These are phyloP conservation scores for Pyrenophora seminiperda DNA, from an alignment of 2,329 filamentous ascomycete species.

Conservation along the genomic window DNA sequence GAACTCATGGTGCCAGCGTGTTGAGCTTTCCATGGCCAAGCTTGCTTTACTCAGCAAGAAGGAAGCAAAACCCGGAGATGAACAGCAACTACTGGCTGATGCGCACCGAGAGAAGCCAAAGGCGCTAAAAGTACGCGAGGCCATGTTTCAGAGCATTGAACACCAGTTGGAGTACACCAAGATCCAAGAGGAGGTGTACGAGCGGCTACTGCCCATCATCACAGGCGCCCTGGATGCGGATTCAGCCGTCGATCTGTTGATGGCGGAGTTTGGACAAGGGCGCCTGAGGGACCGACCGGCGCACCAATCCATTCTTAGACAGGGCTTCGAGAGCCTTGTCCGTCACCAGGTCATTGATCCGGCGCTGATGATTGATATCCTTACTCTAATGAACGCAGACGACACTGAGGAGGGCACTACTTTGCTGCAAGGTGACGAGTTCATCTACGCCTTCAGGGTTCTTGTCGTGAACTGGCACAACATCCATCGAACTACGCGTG, in stretches of 20 bases:
- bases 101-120: constrained; percentile 32
- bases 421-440: constrained; percentile 63
- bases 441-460: constrained; percentile 72
- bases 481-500: constrained; percentile 51
- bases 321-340: constrained; percentile 71
- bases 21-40: constrained; percentile 88
- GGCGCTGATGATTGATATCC: constrained; percentile 69
- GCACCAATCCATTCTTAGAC: constrained; percentile 72
- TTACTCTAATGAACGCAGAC: constrained; percentile 75
- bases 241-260: constrained; percentile 75
- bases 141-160: constrained; percentile 52
- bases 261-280: constrained; percentile 66
- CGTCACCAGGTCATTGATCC: constrained; percentile 69
- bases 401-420: constrained; percentile 46
- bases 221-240: constrained; percentile 76
- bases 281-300: constrained; percentile 65
- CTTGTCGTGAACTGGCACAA: constrained; percentile 60
- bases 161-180: constrained; percentile 70
- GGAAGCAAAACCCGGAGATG: constrained; percentile 53
- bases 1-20: constrained; percentile 90
- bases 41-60: constrained; percentile 61
- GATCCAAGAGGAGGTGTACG: constrained; percentile 79
- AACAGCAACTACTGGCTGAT: constrained; percentile 51
- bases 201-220: constrained; percentile 70
- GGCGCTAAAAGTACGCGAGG: constrained; percentile 49